These are phyloP conservation scores for Neobulgaria alba DNA, from an alignment of 2,329 filamentous ascomycete genomes.

Conservation along the genomic window DNA sequence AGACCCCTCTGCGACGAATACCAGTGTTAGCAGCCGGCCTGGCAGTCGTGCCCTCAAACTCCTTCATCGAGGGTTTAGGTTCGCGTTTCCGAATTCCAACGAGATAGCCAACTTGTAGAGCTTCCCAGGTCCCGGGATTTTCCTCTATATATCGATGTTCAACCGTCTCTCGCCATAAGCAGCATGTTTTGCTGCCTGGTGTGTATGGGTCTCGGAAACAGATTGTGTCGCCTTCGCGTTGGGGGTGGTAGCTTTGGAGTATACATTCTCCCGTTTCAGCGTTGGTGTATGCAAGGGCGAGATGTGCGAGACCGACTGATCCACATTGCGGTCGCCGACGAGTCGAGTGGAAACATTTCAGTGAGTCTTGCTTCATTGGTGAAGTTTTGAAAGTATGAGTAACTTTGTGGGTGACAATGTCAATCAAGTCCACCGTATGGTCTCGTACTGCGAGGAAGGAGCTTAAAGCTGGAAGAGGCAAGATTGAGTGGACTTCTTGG, in stretches of 20 bases:
- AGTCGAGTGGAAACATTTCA: constrained; percentile 50
- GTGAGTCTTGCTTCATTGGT: constrained; percentile 47
- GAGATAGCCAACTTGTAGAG: constrained; percentile 50
- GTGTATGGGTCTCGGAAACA: constrained; percentile 42
- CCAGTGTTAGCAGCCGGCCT: constrained; percentile 7
- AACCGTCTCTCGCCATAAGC: constrained; percentile 42
- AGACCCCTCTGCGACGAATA: constrained; percentile 19
- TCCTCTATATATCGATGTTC: constrained; percentile 44
- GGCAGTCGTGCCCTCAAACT: neutral
- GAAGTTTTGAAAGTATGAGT: constrained; percentile 56
- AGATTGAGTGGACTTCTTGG: constrained; percentile 44
- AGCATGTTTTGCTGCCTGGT: constrained; percentile 36
- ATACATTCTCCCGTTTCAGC: constrained; percentile 52
- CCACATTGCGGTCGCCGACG: constrained; percentile 44
- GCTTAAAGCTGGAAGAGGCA: constrained; percentile 49
- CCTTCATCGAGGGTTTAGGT: neutral
- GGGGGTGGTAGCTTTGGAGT: constrained; percentile 53
- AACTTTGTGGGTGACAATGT: constrained; percentile 45
- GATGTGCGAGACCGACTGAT: constrained; percentile 46
- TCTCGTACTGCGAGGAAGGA: constrained; percentile 52
- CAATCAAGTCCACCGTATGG: constrained; percentile 50
- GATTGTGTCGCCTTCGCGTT: constrained; percentile 45
- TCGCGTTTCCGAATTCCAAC: constrained; percentile 48
- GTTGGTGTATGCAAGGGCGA: constrained; percentile 58
- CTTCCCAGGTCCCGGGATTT: constrained; percentile 59